phyloP scores from a whole-genome alignment of 2,329 filamentous ascomycete species.

The Fusarium protoensiforme region DNA sequence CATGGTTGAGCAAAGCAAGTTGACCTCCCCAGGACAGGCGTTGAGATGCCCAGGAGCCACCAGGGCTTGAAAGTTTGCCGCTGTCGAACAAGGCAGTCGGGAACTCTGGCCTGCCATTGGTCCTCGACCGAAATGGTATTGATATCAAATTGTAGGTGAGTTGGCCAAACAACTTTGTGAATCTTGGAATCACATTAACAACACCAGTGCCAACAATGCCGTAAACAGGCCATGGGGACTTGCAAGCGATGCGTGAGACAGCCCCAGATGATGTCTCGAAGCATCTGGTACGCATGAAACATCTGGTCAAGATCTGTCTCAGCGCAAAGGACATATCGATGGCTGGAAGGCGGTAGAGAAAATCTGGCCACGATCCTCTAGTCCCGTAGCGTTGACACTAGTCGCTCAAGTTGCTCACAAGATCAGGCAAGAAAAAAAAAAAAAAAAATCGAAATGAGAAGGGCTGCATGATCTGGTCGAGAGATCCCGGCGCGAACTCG shows the following conservation, averaged over 20 bases:
- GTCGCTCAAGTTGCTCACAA: conserved; percentile 39
- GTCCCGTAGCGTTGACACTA: conserved; percentile 36
- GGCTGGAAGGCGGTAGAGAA: conserved; percentile 9
- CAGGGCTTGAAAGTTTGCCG: not conserved
- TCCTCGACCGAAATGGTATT: not conserved
- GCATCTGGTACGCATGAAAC: conserved; percentile 2
- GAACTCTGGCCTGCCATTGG: conserved; percentile 2
- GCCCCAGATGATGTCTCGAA: not conserved
- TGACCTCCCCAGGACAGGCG: conserved; percentile 2
- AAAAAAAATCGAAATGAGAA: conserved; percentile 32
- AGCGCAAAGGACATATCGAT: not conserved
- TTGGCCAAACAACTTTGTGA: not conserved
- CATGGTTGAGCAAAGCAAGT: conserved; percentile 25
- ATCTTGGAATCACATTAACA: not conserved
- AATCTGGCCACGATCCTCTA: conserved; percentile 21
- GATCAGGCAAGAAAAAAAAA: conserved; percentile 36
- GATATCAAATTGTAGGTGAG: not conserved
- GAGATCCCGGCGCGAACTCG: conserved; percentile 43
- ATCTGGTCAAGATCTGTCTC: conserved; percentile 12
- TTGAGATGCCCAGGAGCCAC: not conserved
- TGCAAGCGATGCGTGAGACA: not conserved
- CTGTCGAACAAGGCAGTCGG: conserved; percentile 7
- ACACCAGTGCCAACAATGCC: not conserved
- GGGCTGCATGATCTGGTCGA: conserved; percentile 40
- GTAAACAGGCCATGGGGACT: not conserved